Conservation (phyloP, 1,139 yeast genomes). For the Saccharomyces hybrid region DNA sequence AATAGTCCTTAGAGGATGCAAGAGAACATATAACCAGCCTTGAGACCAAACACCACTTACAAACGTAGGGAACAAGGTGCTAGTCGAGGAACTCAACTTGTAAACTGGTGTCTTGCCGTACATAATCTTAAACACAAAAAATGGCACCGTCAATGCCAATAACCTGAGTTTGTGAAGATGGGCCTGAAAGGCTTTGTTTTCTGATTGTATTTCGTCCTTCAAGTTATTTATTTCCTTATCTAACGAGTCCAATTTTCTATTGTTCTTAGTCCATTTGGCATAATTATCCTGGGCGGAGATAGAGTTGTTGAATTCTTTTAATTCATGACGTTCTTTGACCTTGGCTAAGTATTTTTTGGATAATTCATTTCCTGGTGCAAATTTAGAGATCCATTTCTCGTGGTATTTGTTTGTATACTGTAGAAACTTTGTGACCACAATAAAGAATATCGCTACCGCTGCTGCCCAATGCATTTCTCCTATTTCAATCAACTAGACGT, state of each 20-base stretch:
- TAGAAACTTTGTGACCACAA: conserved; percentile 19
- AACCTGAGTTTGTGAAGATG: conserved; percentile 41
- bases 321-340: conserved; percentile 40
- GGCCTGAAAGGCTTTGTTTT: conserved; percentile 45
- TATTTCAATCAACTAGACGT: not conserved
- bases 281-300: conserved; percentile 89
- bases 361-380: conserved; percentile 11
- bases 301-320: conserved; percentile 48
- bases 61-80: conserved; percentile 25
- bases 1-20: conserved; percentile 21
- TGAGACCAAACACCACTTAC: conserved; percentile 27
- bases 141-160: conserved; percentile 26
- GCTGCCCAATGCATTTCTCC: conserved; percentile 17
- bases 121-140: conserved; percentile 27
- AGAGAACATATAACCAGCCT: conserved; percentile 27
- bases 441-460: conserved; percentile 23
- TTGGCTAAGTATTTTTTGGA: conserved; percentile 34
- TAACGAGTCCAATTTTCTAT: conserved; percentile 59
- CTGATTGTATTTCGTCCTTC: conserved; percentile 46
- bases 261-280: conserved; percentile 92
- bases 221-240: conserved; percentile 44
- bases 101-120: conserved; percentile 31
- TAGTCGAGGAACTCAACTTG: conserved; percentile 16
- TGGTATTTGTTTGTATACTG: conserved; percentile 21
- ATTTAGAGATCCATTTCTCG: conserved; percentile 24